Evolutionary conservation across 169 alveolate genomes (phyloP).

Genomic region (Cyclospora cayetanensis): DNA sequence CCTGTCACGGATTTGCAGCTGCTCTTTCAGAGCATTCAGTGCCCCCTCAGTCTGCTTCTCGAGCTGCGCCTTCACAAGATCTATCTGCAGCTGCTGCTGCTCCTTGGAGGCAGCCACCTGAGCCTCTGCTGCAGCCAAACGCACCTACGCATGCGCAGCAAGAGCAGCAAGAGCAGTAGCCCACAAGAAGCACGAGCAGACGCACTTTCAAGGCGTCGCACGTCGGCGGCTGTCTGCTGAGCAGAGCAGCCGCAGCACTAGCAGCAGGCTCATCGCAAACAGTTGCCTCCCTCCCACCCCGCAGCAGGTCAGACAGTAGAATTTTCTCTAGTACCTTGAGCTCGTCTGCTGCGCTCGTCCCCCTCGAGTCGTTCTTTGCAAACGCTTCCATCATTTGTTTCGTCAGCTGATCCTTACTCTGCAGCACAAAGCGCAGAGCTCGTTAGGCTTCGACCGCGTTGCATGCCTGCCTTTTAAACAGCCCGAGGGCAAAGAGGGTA

Average conservation of each 20-base stretch:
- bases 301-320: no score
- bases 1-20: conserved; percentile 59
- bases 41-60: conserved; percentile 33
- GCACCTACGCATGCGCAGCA: neutral
- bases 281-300: neutral
- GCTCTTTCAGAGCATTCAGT: conserved; percentile 17
- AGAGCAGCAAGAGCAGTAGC: neutral
- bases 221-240: neutral
- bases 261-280: neutral
- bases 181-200: neutral
- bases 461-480: no score
- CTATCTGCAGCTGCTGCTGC: conserved; percentile 61
- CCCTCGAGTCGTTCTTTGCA: neutral
- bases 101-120: conserved; percentile 39
- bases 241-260: neutral
- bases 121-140: conserved; percentile 49
- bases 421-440: neutral
- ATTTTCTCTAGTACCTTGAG: neutral
- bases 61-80: conserved; percentile 24
- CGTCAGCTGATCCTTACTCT: conserved; percentile 31
- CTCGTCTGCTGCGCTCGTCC: neutral
- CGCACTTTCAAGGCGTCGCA: neutral
- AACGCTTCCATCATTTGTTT: conserved; percentile 37
- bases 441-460: no score
- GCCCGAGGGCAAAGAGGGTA: no score